Base-by-base conservation (phyloP, 768 basidiomycete genomes). In the Kwoniella botswanensis region DNA sequence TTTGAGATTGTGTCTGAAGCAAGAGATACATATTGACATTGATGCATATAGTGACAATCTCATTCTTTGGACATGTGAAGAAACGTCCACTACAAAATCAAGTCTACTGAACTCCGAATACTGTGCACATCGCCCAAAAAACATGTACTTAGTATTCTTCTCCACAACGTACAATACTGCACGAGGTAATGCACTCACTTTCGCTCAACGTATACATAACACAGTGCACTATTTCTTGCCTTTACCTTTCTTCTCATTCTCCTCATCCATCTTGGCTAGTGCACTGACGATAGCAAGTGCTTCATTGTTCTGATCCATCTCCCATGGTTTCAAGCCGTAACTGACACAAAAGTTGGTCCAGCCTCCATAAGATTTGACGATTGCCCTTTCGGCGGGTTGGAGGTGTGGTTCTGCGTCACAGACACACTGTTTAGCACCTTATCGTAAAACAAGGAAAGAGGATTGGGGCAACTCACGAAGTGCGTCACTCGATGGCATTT, bases 231-330 rank as follows among this genome's bases (percentile, higher is more conserved):
- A 50, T 50, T 50, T 50, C 46, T 50, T 50, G 13, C 46, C 46
- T 17, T 50, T 50, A 15, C 13, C 12, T 15, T 18, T 18, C 18
- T 50, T 50, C 46, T 50, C 46, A 18, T 50, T 50, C 46, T 50
- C 46, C 18, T 18, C 18, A 50, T 50, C 46, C 46, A 50, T 50
- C 18, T 50, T 50, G 46, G 54, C 54, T n/a, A 55, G 21, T 18
- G n/a, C 11, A 18, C 21, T n/a, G 12, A 55, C 21, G 54, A 55
- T 55, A 21, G n/a, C 11, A 12, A 18, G n/a, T 3, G 54, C 54
- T 55, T 55, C 54, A 15, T 55, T 22, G 24, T 55, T 55, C 54
- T 55, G 21, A 22, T 55, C 54, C n/a, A 21, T n/a, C n/a, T 55
- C 24, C 54, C 54, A 55, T 11, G 54, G 54, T 22, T 55, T 55